Percentiles rank a stretch among this genome's conserved stretches.
Evolutionary conservation across 257 asterid genomes (phyloP).

Genomic region (Nyctanthes arbortristis): DNA sequence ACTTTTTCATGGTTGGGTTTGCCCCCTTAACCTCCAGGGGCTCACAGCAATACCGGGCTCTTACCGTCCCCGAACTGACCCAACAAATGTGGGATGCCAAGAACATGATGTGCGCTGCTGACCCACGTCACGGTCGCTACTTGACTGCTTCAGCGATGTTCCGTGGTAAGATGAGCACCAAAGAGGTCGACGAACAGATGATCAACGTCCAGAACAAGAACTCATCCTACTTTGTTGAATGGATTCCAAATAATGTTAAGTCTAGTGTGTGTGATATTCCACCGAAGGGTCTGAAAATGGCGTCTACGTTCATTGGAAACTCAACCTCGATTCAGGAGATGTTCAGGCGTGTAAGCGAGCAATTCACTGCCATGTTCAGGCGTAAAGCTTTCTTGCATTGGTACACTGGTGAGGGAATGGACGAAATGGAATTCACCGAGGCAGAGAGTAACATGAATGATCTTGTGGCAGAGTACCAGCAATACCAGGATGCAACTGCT

Average conservation of each 20-base stretch:
- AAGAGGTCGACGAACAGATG: conserved; percentile 45
- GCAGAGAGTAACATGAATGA: conserved; percentile 49
- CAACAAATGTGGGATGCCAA: conserved; percentile 49
- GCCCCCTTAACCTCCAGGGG: conserved; percentile 44
- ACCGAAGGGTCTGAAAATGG: conserved; percentile 45
- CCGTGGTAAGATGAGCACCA: conserved; percentile 49
- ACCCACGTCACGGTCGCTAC: conserved; percentile 36
- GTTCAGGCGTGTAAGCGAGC: conserved; percentile 56
- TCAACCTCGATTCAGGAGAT: conserved; percentile 54
- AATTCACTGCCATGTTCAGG: conserved; percentile 47
- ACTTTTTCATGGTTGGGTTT: conserved; percentile 46
- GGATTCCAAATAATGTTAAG: conserved; percentile 50
- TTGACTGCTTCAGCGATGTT: conserved; percentile 43
- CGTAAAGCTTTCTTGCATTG: conserved; percentile 53
- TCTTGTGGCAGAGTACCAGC: conserved; percentile 54
- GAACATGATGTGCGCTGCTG: conserved; percentile 49
- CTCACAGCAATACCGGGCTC: conserved; percentile 46
- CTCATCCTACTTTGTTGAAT: conserved; percentile 38
- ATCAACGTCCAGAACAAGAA: conserved; percentile 41
- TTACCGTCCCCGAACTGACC: conserved; percentile 40
- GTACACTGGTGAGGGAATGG: conserved; percentile 48
- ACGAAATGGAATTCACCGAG: conserved; percentile 42
- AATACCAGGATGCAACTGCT: conserved; percentile 51
- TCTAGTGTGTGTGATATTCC: conserved; percentile 53
- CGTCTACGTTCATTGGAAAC: conserved; percentile 49